These are phyloP conservation scores for Podospora pseudopauciseta DNA, from an alignment of 495 filamentous ascomycete species.

Conservation along the genomic window DNA sequence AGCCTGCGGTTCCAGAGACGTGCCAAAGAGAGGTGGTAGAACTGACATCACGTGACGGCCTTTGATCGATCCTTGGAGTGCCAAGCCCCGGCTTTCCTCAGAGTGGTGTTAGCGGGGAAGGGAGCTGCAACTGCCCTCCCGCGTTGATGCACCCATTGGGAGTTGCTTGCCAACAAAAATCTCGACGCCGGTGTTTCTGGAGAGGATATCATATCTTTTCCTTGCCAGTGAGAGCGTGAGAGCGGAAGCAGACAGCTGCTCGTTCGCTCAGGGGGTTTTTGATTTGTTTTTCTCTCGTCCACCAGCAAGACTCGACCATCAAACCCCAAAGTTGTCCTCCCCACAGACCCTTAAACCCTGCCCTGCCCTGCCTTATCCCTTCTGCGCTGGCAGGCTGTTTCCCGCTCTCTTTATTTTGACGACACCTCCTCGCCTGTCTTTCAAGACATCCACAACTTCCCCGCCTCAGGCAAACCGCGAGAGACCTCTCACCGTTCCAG, in stretches of 20 bases:
- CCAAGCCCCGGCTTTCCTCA: not conserved
- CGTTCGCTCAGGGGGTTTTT: not conserved
- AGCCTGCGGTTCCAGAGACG: no score
- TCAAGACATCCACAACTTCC: not conserved
- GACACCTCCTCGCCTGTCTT: not conserved
- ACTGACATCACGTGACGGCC: not conserved
- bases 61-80: not conserved
- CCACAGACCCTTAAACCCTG: not conserved
- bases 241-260: not conserved
- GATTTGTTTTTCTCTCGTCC: not conserved
- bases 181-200: not conserved
- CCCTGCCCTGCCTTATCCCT: not conserved
- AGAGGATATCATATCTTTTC: not conserved
- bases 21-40: not conserved
- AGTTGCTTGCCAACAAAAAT: not conserved
- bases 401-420: not conserved
- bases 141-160: not conserved
- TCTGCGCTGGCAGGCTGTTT: not conserved
- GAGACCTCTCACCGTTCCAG: not conserved
- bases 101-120: not conserved
- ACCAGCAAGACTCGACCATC: not conserved
- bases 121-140: not conserved
- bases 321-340: no score
- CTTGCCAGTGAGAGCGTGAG: not conserved
- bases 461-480: not conserved